These are phyloP conservation scores for Syncephalastrum racemosum DNA, from an alignment of 371 early-diverging fungal species.

Conservation along the genomic window DNA sequence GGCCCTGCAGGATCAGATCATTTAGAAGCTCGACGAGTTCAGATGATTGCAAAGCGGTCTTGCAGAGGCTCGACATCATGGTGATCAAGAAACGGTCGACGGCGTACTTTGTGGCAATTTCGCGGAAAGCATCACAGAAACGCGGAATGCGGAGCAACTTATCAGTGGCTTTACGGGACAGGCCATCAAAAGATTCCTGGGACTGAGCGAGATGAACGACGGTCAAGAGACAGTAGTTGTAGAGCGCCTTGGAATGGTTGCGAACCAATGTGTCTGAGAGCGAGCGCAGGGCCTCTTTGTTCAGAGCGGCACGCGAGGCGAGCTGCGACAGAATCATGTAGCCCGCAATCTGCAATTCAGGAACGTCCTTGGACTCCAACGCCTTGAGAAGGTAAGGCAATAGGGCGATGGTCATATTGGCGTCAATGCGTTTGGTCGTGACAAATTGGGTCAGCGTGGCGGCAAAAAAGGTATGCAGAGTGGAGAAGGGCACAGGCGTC, in stretches of 20 bases:
- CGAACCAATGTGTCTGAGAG: constrained; percentile 47
- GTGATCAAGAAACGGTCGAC: constrained; percentile 53
- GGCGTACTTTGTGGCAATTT: constrained; percentile 53
- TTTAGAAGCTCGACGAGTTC: constrained; percentile 40
- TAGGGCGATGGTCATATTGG: constrained; percentile 46
- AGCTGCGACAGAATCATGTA: constrained; percentile 74
- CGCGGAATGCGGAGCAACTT: constrained; percentile 27
- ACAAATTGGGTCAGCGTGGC: constrained; percentile 64
- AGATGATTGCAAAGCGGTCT: constrained; percentile 20
- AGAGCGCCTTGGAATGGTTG: constrained; percentile 28
- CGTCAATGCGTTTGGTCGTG: constrained; percentile 46
- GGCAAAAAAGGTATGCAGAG: constrained; percentile 68
- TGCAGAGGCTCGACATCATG: constrained; percentile 34
- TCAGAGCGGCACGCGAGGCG: constrained; percentile 51
- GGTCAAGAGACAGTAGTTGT: constrained; percentile 53
- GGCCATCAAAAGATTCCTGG: constrained; percentile 49
- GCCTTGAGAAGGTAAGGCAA: constrained; percentile 64
- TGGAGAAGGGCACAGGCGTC: constrained; percentile 47
- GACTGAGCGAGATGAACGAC: constrained; percentile 67
- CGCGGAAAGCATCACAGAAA: constrained; percentile 36
- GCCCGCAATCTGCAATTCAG: constrained; percentile 60
- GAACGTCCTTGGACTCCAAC: constrained; percentile 37
- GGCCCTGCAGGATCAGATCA: constrained; percentile 37
- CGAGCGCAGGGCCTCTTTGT: constrained; percentile 45
- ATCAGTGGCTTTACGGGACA: constrained; percentile 46